Evolutionary conservation across 2,329 filamentous ascomycete genomes (phyloP).

Genomic region (Fusarium sp.): DNA sequence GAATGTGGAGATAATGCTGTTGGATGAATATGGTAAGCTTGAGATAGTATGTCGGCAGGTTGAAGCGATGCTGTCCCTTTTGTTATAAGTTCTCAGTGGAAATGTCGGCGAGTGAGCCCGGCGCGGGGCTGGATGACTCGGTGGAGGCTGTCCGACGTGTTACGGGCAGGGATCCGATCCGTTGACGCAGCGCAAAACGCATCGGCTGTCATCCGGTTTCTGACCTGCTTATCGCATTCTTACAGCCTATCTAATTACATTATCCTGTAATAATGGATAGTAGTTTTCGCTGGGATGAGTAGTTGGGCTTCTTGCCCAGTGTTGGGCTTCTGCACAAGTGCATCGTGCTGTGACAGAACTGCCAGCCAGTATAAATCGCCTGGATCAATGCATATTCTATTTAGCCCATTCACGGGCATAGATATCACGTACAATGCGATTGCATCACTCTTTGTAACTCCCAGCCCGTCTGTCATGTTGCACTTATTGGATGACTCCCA

Average conservation of each 20-base stretch:
- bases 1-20: neutral
- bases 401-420: too few species aligned
- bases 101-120: neutral
- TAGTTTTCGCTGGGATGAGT: neutral
- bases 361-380: neutral
- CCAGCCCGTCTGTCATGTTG: neutral
- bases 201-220: neutral
- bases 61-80: neutral
- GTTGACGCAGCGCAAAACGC: neutral
- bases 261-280: neutral
- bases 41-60: neutral
- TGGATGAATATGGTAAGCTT: too few species aligned
- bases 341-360: neutral
- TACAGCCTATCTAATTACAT: rapidly evolving
- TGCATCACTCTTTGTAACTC: neutral
- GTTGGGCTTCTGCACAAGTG: neutral
- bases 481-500: neutral
- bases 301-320: neutral
- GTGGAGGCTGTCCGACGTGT: neutral
- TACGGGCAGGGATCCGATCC: neutral
- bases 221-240: neutral
- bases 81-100: neutral
- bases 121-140: neutral
- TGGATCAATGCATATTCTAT: rapidly evolving
- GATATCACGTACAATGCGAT: rapidly evolving